phyloP scores from a whole-genome alignment of 164 flowering plant genomes.

The Kalanchoe fedtschenkoi region DNA sequence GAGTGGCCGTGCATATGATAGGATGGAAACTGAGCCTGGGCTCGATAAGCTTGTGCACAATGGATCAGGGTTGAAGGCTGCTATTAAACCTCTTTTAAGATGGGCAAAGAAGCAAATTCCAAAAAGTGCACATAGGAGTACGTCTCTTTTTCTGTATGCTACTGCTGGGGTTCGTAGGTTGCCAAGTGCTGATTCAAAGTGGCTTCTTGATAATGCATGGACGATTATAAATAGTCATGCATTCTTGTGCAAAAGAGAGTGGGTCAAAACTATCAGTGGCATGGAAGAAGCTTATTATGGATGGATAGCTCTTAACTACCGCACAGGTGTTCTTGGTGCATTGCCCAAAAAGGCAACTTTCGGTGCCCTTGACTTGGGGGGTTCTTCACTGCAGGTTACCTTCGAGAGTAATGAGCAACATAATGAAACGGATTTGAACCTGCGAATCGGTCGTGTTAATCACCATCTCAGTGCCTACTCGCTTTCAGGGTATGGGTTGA shows the following conservation, averaged over 20 bases:
- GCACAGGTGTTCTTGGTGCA: slow-evolving; percentile 49
- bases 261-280: slow-evolving; percentile 77
- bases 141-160: slow-evolving; percentile 80
- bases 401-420: slow-evolving; percentile 52
- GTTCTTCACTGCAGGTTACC: slow-evolving; percentile 94
- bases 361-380: slow-evolving; percentile 97
- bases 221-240: slow-evolving; percentile 53
- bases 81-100: slow-evolving; percentile 65
- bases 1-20: slow-evolving; percentile 75
- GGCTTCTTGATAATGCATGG: slow-evolving; percentile 87
- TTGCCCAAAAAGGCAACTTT: slow-evolving; percentile 48
- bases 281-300: slow-evolving; percentile 97
- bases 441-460: slow-evolving; percentile 63
- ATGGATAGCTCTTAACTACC: slow-evolving; percentile 93
- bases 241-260: slow-evolving; percentile 59
- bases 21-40: slow-evolving; percentile 99
- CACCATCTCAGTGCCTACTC: slow-evolving; percentile 95
- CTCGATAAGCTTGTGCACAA: slow-evolving; percentile 79
- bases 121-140: slow-evolving; percentile 50
- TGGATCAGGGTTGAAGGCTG: slow-evolving; percentile 55
- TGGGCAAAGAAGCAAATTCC: slow-evolving; percentile 99
- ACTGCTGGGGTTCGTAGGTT: slow-evolving; percentile 94
- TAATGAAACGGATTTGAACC: slow-evolving; percentile 55
- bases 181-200: slow-evolving; percentile 61
- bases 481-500: slow-evolving; percentile 86